These are phyloP conservation scores for Physaria fendleri DNA, from an alignment of 345 rosid genomes.

Conservation along the genomic window DNA sequence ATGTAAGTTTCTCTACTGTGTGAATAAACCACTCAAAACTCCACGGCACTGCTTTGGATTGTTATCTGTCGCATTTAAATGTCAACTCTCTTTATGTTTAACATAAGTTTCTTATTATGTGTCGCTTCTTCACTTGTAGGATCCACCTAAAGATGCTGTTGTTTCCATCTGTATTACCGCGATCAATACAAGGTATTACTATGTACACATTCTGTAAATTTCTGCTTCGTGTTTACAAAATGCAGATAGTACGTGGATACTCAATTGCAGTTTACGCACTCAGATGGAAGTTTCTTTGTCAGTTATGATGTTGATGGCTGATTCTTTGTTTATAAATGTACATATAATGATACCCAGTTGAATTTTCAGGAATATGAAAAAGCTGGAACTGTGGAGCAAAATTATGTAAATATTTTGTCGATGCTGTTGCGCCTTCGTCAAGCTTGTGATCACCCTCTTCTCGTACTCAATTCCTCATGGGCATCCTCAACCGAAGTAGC, in stretches of 20 bases:
- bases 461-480: conserved; percentile 56
- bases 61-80: not conserved
- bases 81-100: not conserved
- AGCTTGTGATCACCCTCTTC: conserved; percentile 97
- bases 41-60: conserved; percentile 1
- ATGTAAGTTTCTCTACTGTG: conserved; percentile 48
- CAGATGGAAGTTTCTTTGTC: not conserved
- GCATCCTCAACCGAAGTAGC: conserved; percentile 54
- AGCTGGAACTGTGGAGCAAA: conserved; percentile 94
- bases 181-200: conserved; percentile 70
- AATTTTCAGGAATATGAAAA: conserved; percentile 77
- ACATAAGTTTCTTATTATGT: conserved; percentile 8
- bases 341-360: not conserved
- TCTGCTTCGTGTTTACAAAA: conserved; percentile 39
- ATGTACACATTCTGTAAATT: conserved; percentile 26
- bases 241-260: not conserved
- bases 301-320: conserved; percentile 11
- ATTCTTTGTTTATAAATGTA: conserved; percentile 36
- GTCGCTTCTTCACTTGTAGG: conserved; percentile 36
- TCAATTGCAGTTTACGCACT: not conserved
- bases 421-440: conserved; percentile 98
- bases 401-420: conserved; percentile 86
- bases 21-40: not conserved
- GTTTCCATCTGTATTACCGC: conserved; percentile 69
- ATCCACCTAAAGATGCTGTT: conserved; percentile 92